Conservation (phyloP, 805 yeast genomes). For the Metschnikowia peoriensis region DNA sequence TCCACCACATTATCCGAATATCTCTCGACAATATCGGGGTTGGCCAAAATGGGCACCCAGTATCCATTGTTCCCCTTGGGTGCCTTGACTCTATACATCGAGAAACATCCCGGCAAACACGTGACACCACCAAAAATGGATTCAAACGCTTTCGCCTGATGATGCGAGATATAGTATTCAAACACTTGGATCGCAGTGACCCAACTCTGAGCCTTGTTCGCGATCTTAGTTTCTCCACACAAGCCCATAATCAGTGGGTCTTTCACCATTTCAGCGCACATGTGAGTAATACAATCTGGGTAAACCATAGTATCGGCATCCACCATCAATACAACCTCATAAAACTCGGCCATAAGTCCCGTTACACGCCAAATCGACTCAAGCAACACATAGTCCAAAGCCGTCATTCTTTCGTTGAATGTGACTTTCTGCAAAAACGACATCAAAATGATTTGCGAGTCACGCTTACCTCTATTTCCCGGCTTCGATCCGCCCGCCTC, state of each 20-base stretch:
- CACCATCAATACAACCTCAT: conserved; percentile 84
- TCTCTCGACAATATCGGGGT: conserved; percentile 90
- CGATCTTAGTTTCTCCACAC: conserved; percentile 92
- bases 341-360: conserved; percentile 78
- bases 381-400: conserved; percentile 76
- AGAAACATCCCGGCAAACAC: conserved; percentile 94
- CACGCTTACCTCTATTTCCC: conserved; percentile 96
- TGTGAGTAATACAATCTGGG: conserved; percentile 85
- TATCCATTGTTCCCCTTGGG: conserved; percentile 69
- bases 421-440: conserved; percentile 83
- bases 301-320: conserved; percentile 91
- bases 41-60: conserved; percentile 93
- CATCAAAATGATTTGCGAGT: conserved; percentile 89
- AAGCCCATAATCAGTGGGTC: conserved; percentile 88
- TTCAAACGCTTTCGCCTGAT: conserved; percentile 91
- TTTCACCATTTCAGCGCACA: conserved; percentile 85
- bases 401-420: conserved; percentile 93
- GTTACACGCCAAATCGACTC: conserved; percentile 77
- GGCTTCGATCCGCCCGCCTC: conserved; percentile 68
- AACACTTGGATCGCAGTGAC: conserved; percentile 92
- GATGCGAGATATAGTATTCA: conserved; percentile 91
- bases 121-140: conserved; percentile 95
- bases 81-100: conserved; percentile 85
- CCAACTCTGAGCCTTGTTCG: conserved; percentile 81
- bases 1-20: conserved; percentile 83